Evolutionary conservation across 2,329 filamentous ascomycete genomes (phyloP), one percentile per base, ranked within the genome.

Genomic region (Cryphonectria carpinicola): DNA sequence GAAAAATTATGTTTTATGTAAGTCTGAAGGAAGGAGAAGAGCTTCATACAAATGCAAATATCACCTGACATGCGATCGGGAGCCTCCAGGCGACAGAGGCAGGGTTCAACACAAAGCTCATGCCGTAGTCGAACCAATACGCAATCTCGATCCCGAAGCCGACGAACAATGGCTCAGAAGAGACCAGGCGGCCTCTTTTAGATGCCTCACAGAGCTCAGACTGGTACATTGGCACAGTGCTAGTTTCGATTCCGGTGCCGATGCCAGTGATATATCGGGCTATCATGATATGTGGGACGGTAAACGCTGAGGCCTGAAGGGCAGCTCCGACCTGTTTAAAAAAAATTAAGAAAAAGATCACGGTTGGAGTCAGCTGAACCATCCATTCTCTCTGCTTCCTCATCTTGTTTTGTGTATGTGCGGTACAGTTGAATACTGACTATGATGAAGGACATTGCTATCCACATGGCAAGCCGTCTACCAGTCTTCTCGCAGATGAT

Each of bases 161-260:
- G 3, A 77, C 75, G 19, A 77, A 75, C 1, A 76, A 39, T 1
- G 73, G 71, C 68, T 85, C 81, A n/a, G 77, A 78, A n/a, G 79
- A 81, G 35, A 85, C 81, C 11, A 82, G 78, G 25, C 80, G 79
- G 56, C 83, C 84, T 54, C 84, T 77, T 60, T 80, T 80, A n/a
- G 80, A 77, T 1, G 80, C 79, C 65, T 82, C 79, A 63, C 81
- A 83, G 1, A 85, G 77, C 73, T 86, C 84, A 0, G 81, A 79
- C 70, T 85, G 84, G 69, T 84, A 79, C 76, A 79, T 80, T 0
- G 80, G 80, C 0, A 82, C 78, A 0, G 80, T 82, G 4, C 77
- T 78, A 0, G 79, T 80, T 52, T 81, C 71, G 65, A 77, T 76
- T 2, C 76, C 75, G 22, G 74, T 75, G 35, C 74, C 76, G 17